phyloP scores from a whole-genome alignment of 169 alveolate species.

The Neospora caninum region DNA sequence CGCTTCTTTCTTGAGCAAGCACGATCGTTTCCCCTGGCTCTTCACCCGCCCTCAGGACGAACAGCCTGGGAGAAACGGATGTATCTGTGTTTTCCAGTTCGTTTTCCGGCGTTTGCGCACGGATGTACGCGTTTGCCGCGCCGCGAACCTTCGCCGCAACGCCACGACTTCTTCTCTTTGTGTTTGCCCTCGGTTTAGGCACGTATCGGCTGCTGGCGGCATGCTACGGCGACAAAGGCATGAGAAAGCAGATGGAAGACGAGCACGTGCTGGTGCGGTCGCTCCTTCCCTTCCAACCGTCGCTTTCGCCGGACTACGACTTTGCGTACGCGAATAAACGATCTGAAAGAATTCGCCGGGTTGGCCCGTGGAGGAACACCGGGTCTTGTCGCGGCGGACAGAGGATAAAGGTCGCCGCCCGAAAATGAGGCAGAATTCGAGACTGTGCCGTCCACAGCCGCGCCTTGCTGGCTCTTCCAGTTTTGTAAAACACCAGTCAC shows the following conservation, averaged over 20 bases:
- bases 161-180: neutral
- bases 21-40: no score
- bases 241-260: constrained; percentile 81
- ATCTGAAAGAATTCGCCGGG: neutral
- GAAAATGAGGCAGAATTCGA: neutral
- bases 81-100: neutral
- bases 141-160: no score
- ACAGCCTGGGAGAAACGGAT: no score
- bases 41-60: no score
- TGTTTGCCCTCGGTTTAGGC: neutral
- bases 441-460: no score
- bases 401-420: neutral
- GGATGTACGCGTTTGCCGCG: no score
- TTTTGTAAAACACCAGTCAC: no score
- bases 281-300: constrained; percentile 66
- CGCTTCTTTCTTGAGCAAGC: no score
- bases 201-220: neutral
- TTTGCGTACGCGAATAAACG: constrained; percentile 74
- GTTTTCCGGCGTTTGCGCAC: neutral
- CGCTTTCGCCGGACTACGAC: constrained; percentile 70
- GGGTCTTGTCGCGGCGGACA: neutral
- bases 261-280: constrained; percentile 76
- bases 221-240: constrained; percentile 80
- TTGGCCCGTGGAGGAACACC: neutral
- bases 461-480: no score